Base-by-base conservation (phyloP, 305 asterid species). In the Plantago lanceolata region DNA sequence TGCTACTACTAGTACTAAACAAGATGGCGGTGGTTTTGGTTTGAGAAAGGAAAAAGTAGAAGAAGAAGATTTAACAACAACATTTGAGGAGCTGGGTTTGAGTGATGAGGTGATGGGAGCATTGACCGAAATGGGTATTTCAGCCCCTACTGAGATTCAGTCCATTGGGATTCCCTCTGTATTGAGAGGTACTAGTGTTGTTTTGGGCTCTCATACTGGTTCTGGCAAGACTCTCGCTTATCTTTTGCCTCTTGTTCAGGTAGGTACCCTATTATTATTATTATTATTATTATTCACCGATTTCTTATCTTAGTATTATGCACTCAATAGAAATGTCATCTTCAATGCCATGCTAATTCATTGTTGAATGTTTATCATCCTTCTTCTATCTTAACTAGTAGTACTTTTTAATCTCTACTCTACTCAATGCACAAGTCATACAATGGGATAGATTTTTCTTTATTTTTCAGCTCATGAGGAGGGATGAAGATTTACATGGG, bases 181-280 rank as follows among this genome's bases (percentile, higher is more conserved):
- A 47, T 79, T 93, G 20, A 72, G 68, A 5, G 87, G 93, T 54
- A 82, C 74, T 63, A 84, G 87, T 79, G 97, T 93, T 63, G 97
- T 90, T 0, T 75, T 93, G 84, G 99, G 97, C 16, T 93, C 97
- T 3, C 99, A 93, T 63, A 93, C 99, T 71, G 99, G 99, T 26
- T 93, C 99, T 47, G 99, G 99, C 48, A 93, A 93, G 81, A 93
- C 99, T 40, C 83, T 93, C 69, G 99, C 97, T 73, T 93, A 93
- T 73, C 79, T 93, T 77, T 77, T 93, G 79, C 99, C 99, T 66
- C 81, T 93, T 74, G 89, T 83, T 81, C 97, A 94, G 96, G 97
- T n/a, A n/a, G n/a, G n/a, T n/a, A n/a, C n/a, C n/a, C n/a, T n/a
- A n/a, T n/a, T n/a, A n/a, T n/a, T n/a, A n/a, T n/a, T n/a, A n/a